Evolutionary conservation across 1,284 basidiomycete genomes (phyloP), one percentile per base, ranked within the genome.

Genomic region (Flammula alnicola): DNA sequence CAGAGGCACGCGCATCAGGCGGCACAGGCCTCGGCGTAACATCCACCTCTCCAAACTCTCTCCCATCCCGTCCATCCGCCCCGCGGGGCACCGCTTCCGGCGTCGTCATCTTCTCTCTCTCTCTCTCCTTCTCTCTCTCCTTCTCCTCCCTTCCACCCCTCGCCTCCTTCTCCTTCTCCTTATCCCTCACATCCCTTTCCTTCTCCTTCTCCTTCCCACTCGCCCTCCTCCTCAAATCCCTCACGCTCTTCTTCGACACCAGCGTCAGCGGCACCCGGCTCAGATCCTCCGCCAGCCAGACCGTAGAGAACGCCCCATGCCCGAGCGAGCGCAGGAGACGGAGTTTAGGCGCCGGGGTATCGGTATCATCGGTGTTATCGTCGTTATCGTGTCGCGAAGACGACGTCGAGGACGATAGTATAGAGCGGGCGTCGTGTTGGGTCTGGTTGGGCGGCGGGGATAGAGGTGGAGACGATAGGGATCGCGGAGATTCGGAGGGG

Each of bases 221-320:
- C 5, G 63, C 70, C 22, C 66, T 65, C 43, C 67, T 57, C 35
- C 67, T 63, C 29, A 72, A 49, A 56, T 72, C 67, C 19, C 71
- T 67, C 43, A 76, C 61, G 45, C 69, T 71, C 31, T 68, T 68
- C 38, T 66, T 71, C 12, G 71, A 71, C 29, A 70, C 68, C 31
- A 76, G 67, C 29, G 75, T 69, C 17, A 80, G 69, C 3, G 77
- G 77, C 54, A 71, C 71, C 38, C 59, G 70, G 49, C 66, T 74
- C 31, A 64, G 70, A 54, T 85, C 81, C 33, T 77, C 69, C 1
- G 86, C 88, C 0, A 88, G 78, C 88, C 89, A 92, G 2, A 93
- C 90, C 36, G 75, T 76, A 38, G 85, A 87, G 64, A 92, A 93
- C 0, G 88, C 83, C 29, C 90, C 90, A 46, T 84, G 80, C 4